Conservation (phyloP, 768 basidiomycete genomes). For the Pleurotus eryngii region DNA sequence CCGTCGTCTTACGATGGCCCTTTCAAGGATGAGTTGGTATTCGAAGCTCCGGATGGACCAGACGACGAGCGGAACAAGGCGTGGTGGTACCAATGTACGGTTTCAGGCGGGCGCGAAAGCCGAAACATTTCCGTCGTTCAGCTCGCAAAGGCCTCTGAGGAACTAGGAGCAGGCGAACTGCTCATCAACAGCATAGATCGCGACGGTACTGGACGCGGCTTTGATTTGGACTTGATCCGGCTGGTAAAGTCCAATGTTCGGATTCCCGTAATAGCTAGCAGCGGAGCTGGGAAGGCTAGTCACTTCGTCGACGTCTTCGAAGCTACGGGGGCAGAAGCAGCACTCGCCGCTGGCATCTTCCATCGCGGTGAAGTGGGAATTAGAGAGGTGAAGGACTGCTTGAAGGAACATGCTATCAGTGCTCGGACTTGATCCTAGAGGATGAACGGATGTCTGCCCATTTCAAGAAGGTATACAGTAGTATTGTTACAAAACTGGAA, state of each 20-base stretch:
- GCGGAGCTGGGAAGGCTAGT: constrained; percentile 78
- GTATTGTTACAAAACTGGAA: constrained; percentile 4
- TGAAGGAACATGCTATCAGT: constrained; percentile 47
- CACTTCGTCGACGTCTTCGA: constrained; percentile 91
- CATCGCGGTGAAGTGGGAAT: constrained; percentile 88
- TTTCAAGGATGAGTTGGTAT: constrained; percentile 60
- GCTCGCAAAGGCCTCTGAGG: constrained; percentile 88
- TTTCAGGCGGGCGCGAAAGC: constrained; percentile 85
- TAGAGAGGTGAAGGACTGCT: constrained; percentile 66
- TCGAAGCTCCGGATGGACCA: constrained; percentile 37
- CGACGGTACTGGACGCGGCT: constrained; percentile 90
- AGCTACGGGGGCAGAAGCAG: constrained; percentile 81
- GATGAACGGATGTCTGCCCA: constrained; percentile 9
- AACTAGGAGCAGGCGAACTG: constrained; percentile 92
- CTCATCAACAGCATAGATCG: constrained; percentile 95
- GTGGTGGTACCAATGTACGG: constrained; percentile 99
- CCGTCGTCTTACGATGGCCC: constrained; percentile 63
- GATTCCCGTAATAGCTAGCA: constrained; percentile 94
- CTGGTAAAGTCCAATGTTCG: constrained; percentile 73
- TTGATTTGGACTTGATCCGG: constrained; percentile 79
- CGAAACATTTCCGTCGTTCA: constrained; percentile 86
- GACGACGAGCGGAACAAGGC: constrained; percentile 65
- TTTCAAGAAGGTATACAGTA: constrained; percentile 3
- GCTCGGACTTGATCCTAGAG: constrained; percentile 32
- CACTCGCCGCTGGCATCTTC: constrained; percentile 95